Conservation (phyloP, 768 basidiomycete species). For the Scleroderma bovista region DNA sequence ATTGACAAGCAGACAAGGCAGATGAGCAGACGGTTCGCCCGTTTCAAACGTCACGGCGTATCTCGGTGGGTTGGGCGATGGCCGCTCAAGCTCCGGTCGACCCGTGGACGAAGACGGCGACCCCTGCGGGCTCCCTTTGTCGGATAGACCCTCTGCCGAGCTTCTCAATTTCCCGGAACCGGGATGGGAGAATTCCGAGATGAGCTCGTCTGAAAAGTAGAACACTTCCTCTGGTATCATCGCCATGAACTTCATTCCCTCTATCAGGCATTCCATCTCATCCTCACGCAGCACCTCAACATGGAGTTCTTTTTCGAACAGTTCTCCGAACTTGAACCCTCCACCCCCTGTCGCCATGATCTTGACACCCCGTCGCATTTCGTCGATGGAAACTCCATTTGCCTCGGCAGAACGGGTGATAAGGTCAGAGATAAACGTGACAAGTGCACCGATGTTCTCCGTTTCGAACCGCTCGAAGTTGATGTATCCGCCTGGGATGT, state of each 20-base stretch:
- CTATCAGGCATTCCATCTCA: slow-evolving; percentile 98
- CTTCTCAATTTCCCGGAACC: slow-evolving; percentile 8
- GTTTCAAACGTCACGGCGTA: slow-evolving; percentile 86
- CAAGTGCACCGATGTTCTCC: slow-evolving; percentile 74
- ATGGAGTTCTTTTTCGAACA: slow-evolving; percentile 64
- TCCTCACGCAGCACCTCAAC: slow-evolving; percentile 90
- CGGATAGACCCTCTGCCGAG: neutral
- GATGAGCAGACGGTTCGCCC: slow-evolving; percentile 72
- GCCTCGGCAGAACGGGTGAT: slow-evolving; percentile 81
- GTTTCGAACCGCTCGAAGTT: slow-evolving; percentile 99
- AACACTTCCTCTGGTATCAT: slow-evolving; percentile 97
- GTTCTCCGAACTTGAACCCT: slow-evolving; percentile 88
- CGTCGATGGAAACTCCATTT: slow-evolving; percentile 82
- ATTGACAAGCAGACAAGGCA: slow-evolving; percentile 95
- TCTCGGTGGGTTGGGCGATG: slow-evolving; percentile 85
- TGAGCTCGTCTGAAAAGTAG: slow-evolving; percentile 97
- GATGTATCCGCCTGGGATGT: slow-evolving; percentile 93
- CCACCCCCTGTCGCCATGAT: slow-evolving; percentile 99
- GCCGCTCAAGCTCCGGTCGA: slow-evolving; percentile 56
- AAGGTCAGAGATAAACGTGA: slow-evolving; percentile 81
- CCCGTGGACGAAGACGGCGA: slow-evolving; percentile 8
- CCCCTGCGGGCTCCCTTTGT: slow-evolving; percentile 3
- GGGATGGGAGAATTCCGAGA: slow-evolving; percentile 54
- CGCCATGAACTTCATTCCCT: slow-evolving; percentile 92
- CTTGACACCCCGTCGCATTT: slow-evolving; percentile 90